phyloP scores from a whole-genome alignment of 1,284 basidiomycete genomes.

The Trametes polyzona region DNA sequence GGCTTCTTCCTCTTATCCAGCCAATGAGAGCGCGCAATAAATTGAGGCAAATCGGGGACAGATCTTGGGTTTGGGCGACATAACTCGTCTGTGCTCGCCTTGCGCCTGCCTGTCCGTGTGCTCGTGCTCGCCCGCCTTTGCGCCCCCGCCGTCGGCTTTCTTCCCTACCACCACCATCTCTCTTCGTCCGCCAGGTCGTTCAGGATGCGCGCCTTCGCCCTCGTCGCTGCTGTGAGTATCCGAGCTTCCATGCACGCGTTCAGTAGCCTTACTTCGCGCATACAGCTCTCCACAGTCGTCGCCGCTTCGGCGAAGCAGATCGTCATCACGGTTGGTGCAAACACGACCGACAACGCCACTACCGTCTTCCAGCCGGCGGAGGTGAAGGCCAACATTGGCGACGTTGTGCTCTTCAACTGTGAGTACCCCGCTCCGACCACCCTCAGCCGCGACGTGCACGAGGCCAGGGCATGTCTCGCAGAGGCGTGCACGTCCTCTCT shows the following conservation, averaged over 20 bases:
- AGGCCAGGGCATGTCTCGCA: not conserved
- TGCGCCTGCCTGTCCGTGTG: not conserved
- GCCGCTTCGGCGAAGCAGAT: slow-evolving; percentile 41
- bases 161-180: slow-evolving; percentile 18
- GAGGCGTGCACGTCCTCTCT: no score
- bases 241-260: not conserved
- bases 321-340: slow-evolving; percentile 51
- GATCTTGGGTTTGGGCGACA: slow-evolving; percentile 8
- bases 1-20: slow-evolving; percentile 8
- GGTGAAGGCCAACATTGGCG: slow-evolving; percentile 50
- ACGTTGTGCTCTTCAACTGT: slow-evolving; percentile 62
- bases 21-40: not conserved
- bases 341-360: slow-evolving; percentile 46
- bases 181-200: slow-evolving; percentile 10
- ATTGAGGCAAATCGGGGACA: slow-evolving; percentile 1
- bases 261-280: not conserved
- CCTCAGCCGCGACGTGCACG: not conserved
- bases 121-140: not conserved
- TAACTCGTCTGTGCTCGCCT: not conserved
- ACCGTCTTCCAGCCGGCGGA: slow-evolving; percentile 51
- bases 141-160: slow-evolving; percentile 4
- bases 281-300: slow-evolving; percentile 26
- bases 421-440: slow-evolving; percentile 13
- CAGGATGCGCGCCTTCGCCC: slow-evolving; percentile 26
- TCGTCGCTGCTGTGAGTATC: slow-evolving; percentile 25